A percentile compares a stretch with the other conserved stretches of the same genome.
Conservation (phyloP, 192 early-diverging fungal species). For the Chytriomyces confervae region DNA sequence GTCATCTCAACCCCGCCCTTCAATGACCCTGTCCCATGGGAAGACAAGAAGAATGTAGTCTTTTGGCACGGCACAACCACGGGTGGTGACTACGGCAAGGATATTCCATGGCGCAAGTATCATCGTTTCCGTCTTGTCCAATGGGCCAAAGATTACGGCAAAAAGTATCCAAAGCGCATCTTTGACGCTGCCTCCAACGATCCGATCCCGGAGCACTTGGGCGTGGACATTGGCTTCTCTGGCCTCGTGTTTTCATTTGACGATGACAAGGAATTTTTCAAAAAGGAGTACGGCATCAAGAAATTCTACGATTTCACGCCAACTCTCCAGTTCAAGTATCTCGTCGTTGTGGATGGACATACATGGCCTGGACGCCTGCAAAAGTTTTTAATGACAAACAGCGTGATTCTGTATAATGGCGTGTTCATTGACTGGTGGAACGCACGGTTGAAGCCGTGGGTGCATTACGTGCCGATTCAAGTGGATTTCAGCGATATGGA, state of each 20-base stretch:
- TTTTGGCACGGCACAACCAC: constrained; percentile 24
- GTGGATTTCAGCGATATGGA: constrained; percentile 14
- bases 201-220: no score
- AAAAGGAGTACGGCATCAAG: no score
- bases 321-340: constrained; percentile 10
- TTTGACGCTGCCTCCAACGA: no score
- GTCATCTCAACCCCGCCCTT: no score
- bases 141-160: no score
- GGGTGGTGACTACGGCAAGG: constrained; percentile 8
- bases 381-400: neutral
- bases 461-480: constrained; percentile 29
- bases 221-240: no score
- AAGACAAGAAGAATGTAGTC: constrained; percentile 18
- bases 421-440: constrained; percentile 13
- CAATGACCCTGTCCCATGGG: neutral
- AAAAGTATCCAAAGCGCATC: no score
- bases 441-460: constrained; percentile 12
- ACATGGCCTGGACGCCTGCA: neutral
- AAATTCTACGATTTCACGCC: no score
- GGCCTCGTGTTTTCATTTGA: no score
- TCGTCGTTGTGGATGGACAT: constrained; percentile 10
- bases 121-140: no score
- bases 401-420: neutral
- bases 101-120: no score
- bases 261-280: no score